Evolutionary conservation across 768 basidiomycete genomes (phyloP), one percentile per base, ranked within the genome.

Genomic region (Boletus sensibilis): DNA sequence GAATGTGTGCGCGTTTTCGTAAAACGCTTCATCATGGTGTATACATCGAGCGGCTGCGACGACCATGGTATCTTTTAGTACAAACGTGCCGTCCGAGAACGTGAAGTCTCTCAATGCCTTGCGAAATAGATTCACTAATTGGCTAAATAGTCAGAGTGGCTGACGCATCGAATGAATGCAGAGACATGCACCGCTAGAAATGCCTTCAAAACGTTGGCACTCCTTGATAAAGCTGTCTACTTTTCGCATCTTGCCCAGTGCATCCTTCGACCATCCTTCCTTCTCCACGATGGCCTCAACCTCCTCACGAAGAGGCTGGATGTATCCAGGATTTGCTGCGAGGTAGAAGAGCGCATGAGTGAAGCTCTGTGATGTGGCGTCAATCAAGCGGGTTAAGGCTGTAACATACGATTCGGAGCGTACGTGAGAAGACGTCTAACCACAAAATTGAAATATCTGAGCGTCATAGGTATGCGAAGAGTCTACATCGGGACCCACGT

Each of bases 11-110:
- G 56, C 16, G 35, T 76, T 68, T 6, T 70, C 58, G 41, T 79
- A 78, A 1, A 55, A 1, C 1, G 13, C 13, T 3, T 33, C 25
- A 20, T 70, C 64, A 6, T 10, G 46, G 20, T 74, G 73, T 1
- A 66, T 23, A 2, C 62, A 63, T 35, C 48, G 56, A 1, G 63
- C 34, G 0, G 72, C 52, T 2, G 59, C 63, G 1, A 63, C 46
- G 4, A 77, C 16, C n/a, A 53, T 50, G 8, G 68, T 66, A 18
- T 72, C 77, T 21, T 68, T 62, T 0, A 74, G 77, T 38, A 76
- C 50, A 29, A 70, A 57, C 1, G 75, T 75, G 4, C 76, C 77
- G 39, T 77, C 74, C 0, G 71, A 73, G 57, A 78, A 70, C 2
- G 69, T 73, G 57, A 69, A 60, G 38, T 73, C 66, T 40, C 65